Conservation (phyloP, 78 protist species). For the Protostelium mycophagum region DNA sequence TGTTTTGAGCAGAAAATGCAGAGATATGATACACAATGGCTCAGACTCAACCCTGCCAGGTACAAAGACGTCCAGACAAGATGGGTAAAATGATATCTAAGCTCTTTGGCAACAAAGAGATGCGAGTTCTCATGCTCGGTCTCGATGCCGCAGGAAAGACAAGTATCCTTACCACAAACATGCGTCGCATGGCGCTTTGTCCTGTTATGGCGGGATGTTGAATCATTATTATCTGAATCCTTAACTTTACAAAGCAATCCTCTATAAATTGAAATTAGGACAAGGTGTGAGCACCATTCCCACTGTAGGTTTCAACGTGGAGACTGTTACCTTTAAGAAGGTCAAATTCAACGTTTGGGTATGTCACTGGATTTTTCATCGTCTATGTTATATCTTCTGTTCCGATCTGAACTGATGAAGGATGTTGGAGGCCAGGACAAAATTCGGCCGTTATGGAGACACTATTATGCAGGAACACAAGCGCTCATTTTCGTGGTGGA, state of each 20-base stretch:
- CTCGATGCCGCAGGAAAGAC: slow-evolving; percentile 93
- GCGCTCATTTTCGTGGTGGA: slow-evolving; percentile 63
- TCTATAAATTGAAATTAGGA: slow-evolving; percentile 57
- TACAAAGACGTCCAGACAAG: slow-evolving; percentile 22
- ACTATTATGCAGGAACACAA: slow-evolving; percentile 58
- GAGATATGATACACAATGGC: too few relatives aligned
- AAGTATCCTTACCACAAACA: slow-evolving; percentile 36
- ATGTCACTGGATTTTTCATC: not conserved
- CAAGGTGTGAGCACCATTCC: slow-evolving; percentile 30
- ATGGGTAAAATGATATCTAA: slow-evolving; percentile 28
- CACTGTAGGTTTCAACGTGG: slow-evolving; percentile 83
- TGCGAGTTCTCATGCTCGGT: slow-evolving; percentile 94
- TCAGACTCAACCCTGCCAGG: too few relatives aligned
- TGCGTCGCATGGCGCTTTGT: not conserved
- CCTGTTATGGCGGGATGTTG: not conserved
- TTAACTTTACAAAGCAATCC: slow-evolving; percentile 17
- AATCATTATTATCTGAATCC: not conserved
- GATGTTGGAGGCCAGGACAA: slow-evolving; percentile 64
- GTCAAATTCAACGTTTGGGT: slow-evolving; percentile 19
- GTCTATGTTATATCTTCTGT: not conserved
- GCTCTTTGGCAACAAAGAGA: slow-evolving; percentile 67
- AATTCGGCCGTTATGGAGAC: slow-evolving; percentile 61
- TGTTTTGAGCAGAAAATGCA: too few relatives aligned
- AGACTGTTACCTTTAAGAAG: slow-evolving; percentile 53
- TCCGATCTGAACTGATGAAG: not conserved